phyloP scores from a whole-genome alignment of 495 filamentous ascomycete genomes.

The Penicillium lividum region DNA sequence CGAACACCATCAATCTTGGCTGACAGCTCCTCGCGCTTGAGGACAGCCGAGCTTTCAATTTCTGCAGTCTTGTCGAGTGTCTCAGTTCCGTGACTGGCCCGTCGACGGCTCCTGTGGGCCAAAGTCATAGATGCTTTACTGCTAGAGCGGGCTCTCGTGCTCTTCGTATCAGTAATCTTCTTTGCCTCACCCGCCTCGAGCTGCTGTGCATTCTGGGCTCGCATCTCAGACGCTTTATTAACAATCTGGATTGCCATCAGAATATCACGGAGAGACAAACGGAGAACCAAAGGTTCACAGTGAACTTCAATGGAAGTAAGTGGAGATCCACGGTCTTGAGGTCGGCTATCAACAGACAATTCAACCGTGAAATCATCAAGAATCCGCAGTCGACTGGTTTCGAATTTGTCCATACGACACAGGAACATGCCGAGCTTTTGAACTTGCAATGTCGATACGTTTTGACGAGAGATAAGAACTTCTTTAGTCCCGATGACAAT shows the following conservation, averaged over 20 bases:
- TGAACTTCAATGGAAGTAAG: slow-evolving; percentile 81
- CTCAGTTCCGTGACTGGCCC: slow-evolving; percentile 36
- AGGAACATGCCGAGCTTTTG: slow-evolving; percentile 96
- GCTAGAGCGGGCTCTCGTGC: slow-evolving; percentile 56
- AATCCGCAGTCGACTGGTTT: slow-evolving; percentile 81
- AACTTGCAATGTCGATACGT: slow-evolving; percentile 89
- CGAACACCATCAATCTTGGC: slow-evolving; percentile 84
- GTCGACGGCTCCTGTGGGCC: slow-evolving; percentile 43
- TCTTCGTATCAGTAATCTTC: slow-evolving; percentile 69
- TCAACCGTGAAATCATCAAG: slow-evolving; percentile 94
- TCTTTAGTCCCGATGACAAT: slow-evolving; percentile 96
- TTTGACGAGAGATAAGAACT: slow-evolving; percentile 87
- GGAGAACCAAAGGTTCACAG: slow-evolving; percentile 87
- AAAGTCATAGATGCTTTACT: slow-evolving; percentile 66
- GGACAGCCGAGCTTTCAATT: slow-evolving; percentile 52
- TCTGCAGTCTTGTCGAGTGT: slow-evolving; percentile 20
- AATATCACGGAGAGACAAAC: slow-evolving; percentile 91
- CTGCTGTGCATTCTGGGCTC: slow-evolving; percentile 51
- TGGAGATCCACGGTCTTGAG: slow-evolving; percentile 63
- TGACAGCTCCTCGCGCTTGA: slow-evolving; percentile 81
- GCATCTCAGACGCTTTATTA: slow-evolving; percentile 85
- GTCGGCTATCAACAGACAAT: slow-evolving; percentile 78
- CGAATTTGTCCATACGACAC: slow-evolving; percentile 96
- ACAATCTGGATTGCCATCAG: slow-evolving; percentile 91
- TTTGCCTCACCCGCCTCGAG: slow-evolving; percentile 55